Conservation (phyloP, 73 alveolate genomes). For the Tetrahymena malaccensis region DNA sequence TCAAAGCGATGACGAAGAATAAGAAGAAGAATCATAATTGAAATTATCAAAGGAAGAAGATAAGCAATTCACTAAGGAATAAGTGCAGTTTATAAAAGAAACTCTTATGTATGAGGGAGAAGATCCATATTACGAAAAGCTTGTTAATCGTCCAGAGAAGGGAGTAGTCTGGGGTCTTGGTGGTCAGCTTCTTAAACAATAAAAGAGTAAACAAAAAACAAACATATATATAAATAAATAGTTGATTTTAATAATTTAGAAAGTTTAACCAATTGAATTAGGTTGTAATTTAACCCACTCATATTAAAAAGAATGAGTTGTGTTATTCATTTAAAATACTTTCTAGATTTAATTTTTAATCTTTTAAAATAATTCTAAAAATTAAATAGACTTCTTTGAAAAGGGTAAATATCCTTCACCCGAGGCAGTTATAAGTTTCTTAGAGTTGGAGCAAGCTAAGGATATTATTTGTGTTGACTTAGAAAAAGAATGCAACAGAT, state of each 20-base stretch:
- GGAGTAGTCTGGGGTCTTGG: constrained; percentile 43
- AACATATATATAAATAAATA: background rate
- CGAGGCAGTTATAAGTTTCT: background rate
- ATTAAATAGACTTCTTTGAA: background rate
- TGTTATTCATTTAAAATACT: background rate
- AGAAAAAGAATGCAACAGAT: background rate
- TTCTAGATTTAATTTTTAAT: background rate
- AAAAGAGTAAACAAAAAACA: background rate
- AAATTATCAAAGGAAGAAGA: background rate
- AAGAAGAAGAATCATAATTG: background rate
- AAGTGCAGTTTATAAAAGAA: constrained; percentile 15
- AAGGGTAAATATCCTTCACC: background rate
- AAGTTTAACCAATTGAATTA: background rate
- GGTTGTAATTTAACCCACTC: background rate
- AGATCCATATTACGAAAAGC: constrained; percentile 36
- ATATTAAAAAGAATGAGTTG: background rate
- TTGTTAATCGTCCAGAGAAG: constrained; percentile 35
- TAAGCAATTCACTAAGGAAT: background rate
- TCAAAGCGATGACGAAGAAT: background rate
- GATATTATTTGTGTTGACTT: background rate
- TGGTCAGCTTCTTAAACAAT: background rate
- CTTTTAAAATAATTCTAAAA: background rate
- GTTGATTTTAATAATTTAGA: background rate
- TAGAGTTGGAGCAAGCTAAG: background rate
- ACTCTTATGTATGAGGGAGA: constrained; percentile 35